These are phyloP conservation scores for Colletotrichum orchidophilum DNA, from an alignment of 2,329 filamentous ascomycete genomes.

Conservation along the genomic window DNA sequence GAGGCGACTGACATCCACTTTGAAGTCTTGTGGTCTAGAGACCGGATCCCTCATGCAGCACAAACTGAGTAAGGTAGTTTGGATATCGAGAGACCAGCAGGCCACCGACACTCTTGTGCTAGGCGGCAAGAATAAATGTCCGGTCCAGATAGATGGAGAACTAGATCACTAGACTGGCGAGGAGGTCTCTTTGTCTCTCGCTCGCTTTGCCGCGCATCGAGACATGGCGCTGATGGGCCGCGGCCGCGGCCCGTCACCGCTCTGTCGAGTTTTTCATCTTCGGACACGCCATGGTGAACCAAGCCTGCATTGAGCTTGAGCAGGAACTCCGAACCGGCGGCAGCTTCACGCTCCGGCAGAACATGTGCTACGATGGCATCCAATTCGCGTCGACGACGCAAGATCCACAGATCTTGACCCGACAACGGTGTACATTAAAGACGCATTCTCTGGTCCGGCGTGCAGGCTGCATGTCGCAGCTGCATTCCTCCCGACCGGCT, in stretches of 20 bases:
- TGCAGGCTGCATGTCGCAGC: conserved; percentile 14
- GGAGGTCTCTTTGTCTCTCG: conserved; percentile 21
- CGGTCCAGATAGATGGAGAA: conserved; percentile 1
- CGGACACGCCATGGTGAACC: not conserved
- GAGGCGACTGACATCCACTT: conserved; percentile 7
- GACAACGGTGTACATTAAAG: conserved; percentile 11
- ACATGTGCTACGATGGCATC: conserved; percentile 13
- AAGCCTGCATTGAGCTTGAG: conserved; percentile 9
- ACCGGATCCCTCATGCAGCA: not conserved
- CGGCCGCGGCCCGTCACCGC: conserved; percentile 19
- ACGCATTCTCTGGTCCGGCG: conserved; percentile 13
- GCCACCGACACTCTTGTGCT: conserved; percentile 6
- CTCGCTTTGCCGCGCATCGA: conserved; percentile 22
- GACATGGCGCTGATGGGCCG: conserved; percentile 29
- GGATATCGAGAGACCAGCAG: conserved; percentile 2
- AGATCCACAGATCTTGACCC: conserved; percentile 28
- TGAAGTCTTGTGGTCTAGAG: conserved; percentile 5
- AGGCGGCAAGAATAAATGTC: conserved; percentile 3
- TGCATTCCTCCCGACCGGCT: conserved; percentile 29
- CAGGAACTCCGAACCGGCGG: conserved; percentile 8
- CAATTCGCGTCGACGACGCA: conserved; percentile 21
- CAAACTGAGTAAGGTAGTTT: not conserved
- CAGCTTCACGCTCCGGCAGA: conserved; percentile 14
- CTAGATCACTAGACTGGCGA: conserved; percentile 5
- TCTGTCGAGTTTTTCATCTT: conserved; percentile 2